Conservation (phyloP, 768 basidiomycete species). For the Heimioporus sp. region DNA sequence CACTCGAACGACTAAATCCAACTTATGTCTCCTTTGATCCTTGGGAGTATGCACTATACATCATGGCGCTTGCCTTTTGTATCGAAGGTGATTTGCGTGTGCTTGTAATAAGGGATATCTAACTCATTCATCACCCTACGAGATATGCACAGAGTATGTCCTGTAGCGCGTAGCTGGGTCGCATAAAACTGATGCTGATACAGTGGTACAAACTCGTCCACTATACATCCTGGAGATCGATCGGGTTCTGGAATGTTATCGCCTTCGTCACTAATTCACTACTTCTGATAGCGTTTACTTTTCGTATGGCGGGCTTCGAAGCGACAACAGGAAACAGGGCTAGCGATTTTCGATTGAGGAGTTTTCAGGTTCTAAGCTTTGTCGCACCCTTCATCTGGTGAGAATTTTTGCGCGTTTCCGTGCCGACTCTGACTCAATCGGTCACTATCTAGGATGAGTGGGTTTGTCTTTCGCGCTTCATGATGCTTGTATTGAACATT, state of each 20-base stretch:
- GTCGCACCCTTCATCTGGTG: slow-evolving; percentile 88
- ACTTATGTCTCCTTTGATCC: slow-evolving; percentile 55
- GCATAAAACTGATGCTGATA: background rate
- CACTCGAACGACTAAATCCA: slow-evolving; percentile 67
- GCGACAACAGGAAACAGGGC: slow-evolving; percentile 32
- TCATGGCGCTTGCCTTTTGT: slow-evolving; percentile 73
- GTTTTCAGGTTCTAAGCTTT: slow-evolving; percentile 89
- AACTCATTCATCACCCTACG: background rate
- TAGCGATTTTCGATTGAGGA: slow-evolving; percentile 48
- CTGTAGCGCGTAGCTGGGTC: background rate
- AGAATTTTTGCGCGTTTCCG: slow-evolving; percentile 19
- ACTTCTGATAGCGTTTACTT: slow-evolving; percentile 66
- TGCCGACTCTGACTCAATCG: background rate
- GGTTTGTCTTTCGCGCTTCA: slow-evolving; percentile 26
- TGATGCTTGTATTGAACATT: background rate
- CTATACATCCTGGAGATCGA: slow-evolving; percentile 77
- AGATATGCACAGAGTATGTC: slow-evolving; percentile 27
- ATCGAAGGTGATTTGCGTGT: slow-evolving; percentile 60
- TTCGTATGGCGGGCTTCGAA: slow-evolving; percentile 62
- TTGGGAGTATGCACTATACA: slow-evolving; percentile 81
- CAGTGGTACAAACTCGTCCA: slow-evolving; percentile 71
- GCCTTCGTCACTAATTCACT: slow-evolving; percentile 72
- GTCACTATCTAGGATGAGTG: slow-evolving; percentile 69
- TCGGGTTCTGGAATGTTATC: slow-evolving; percentile 76
- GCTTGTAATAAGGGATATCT: slow-evolving; percentile 38